Conservation (phyloP, 2,329 filamentous ascomycete genomes). For the Diaporthe aspalathi region DNA sequence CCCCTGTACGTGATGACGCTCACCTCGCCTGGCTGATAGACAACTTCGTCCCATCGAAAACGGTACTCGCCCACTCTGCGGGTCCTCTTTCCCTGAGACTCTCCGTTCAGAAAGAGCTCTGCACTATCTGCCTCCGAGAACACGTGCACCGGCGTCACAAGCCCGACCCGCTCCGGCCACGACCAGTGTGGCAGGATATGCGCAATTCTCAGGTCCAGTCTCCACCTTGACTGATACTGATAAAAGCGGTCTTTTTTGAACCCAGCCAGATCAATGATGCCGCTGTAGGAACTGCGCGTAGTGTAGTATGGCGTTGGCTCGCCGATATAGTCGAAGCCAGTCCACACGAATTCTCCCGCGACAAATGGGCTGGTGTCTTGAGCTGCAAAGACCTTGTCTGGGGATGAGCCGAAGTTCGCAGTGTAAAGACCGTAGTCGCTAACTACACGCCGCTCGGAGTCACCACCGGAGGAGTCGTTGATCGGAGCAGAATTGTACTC, state of each 20-base stretch:
- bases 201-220: slow-evolving; percentile 58
- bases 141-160: slow-evolving; percentile 65
- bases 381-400: slow-evolving; percentile 63
- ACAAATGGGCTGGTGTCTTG: slow-evolving; percentile 63
- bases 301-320: slow-evolving; percentile 61
- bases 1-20: slow-evolving; percentile 60
- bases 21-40: slow-evolving; percentile 60
- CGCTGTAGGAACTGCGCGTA: slow-evolving; percentile 64
- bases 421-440: slow-evolving; percentile 65
- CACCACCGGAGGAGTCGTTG: slow-evolving; percentile 52
- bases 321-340: slow-evolving; percentile 62
- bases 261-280: slow-evolving; percentile 67
- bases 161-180: slow-evolving; percentile 60
- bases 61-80: slow-evolving; percentile 55
- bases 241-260: slow-evolving; percentile 68
- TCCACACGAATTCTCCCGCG: slow-evolving; percentile 66
- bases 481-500: slow-evolving; percentile 51
- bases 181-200: slow-evolving; percentile 69
- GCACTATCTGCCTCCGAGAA: slow-evolving; percentile 64
- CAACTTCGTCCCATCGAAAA: slow-evolving; percentile 64
- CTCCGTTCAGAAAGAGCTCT: slow-evolving; percentile 65
- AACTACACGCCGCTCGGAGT: slow-evolving; percentile 52
- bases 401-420: slow-evolving; percentile 57
- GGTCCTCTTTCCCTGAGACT: slow-evolving; percentile 55
- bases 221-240: slow-evolving; percentile 66